phyloP scores from a whole-genome alignment of 176 grass and related monocot species.

The Avena insularis region DNA sequence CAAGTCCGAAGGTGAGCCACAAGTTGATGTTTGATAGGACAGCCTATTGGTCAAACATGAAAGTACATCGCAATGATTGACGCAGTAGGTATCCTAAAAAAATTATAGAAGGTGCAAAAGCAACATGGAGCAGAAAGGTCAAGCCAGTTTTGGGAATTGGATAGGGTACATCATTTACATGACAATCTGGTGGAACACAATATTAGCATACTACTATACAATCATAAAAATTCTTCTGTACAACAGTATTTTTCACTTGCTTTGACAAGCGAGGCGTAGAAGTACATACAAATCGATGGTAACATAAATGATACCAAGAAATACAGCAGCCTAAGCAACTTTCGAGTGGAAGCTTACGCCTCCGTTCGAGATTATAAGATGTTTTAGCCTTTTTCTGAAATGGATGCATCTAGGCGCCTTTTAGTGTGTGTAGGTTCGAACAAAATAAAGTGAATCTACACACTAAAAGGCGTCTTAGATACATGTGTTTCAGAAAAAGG shows the following conservation, averaged over 20 bases:
- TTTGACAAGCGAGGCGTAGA: neutral
- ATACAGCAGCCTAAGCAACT: slow-evolving; percentile 15
- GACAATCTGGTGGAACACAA: neutral
- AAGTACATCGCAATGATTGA: slow-evolving; percentile 26
- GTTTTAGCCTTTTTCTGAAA: too few species aligned
- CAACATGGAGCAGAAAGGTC: slow-evolving; percentile 7
- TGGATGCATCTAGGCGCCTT: too few species aligned
- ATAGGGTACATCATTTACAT: slow-evolving; percentile 33
- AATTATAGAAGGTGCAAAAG: neutral
- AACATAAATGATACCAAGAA: neutral
- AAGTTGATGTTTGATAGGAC: slow-evolving; percentile 92
- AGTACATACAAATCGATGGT: neutral
- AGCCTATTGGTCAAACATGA: slow-evolving; percentile 64
- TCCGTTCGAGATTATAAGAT: too few species aligned
- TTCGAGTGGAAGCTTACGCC: neutral
- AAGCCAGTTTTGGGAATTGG: neutral
- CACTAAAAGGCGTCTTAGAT: too few species aligned
- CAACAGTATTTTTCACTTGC: neutral
- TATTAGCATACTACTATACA: slow-evolving; percentile 23
- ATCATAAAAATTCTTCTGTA: neutral
- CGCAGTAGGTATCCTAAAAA: slow-evolving; percentile 24
- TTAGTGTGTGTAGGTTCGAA: too few species aligned
- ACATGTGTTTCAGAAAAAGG: too few species aligned
- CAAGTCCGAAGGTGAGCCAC: slow-evolving; percentile 78
- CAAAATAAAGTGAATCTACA: too few species aligned